Conservation (phyloP, 2,329 filamentous ascomycete species). For the Triangularia verruculosa region DNA sequence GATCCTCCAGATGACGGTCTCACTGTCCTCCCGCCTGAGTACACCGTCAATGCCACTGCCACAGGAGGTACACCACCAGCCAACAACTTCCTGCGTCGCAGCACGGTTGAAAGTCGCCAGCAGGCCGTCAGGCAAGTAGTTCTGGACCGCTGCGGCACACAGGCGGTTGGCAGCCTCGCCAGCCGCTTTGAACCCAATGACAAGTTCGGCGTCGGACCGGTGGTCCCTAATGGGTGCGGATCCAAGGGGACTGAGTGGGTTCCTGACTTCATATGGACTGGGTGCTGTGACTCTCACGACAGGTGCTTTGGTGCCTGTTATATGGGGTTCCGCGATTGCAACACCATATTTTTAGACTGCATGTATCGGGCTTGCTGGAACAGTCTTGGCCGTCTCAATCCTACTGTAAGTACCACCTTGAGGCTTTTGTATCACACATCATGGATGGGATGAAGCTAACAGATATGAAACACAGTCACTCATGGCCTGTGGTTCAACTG, state of each 20-base stretch:
- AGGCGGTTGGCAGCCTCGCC: not conserved
- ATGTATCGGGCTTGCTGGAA: not conserved
- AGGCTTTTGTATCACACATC: not conserved
- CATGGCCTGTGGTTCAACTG: slow-evolving; percentile 2
- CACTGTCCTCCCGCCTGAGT: not conserved
- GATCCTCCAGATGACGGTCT: not conserved
- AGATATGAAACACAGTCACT: not conserved
- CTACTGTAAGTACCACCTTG: slow-evolving; percentile 4
- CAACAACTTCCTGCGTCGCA: not conserved
- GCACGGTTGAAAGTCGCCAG: not conserved
- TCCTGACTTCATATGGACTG: slow-evolving; percentile 11
- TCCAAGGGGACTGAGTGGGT: slow-evolving; percentile 1
- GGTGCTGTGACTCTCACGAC: slow-evolving; percentile 11
- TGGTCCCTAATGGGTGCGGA: slow-evolving; percentile 10
- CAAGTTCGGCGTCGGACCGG: not conserved
- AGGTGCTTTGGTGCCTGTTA: slow-evolving; percentile 9
- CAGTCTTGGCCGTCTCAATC: not conserved
- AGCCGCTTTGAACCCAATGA: not conserved
- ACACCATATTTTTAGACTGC: slow-evolving; percentile 7
- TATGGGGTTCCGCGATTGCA: slow-evolving; percentile 5
- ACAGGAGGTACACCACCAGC: not conserved
- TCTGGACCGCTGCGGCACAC: not conserved
- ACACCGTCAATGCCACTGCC: not conserved
- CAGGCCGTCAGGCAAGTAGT: not conserved
- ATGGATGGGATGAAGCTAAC: not conserved